These are phyloP conservation scores for Candida andamanensis DNA, from an alignment of 805 yeast genomes.

Conservation along the genomic window DNA sequence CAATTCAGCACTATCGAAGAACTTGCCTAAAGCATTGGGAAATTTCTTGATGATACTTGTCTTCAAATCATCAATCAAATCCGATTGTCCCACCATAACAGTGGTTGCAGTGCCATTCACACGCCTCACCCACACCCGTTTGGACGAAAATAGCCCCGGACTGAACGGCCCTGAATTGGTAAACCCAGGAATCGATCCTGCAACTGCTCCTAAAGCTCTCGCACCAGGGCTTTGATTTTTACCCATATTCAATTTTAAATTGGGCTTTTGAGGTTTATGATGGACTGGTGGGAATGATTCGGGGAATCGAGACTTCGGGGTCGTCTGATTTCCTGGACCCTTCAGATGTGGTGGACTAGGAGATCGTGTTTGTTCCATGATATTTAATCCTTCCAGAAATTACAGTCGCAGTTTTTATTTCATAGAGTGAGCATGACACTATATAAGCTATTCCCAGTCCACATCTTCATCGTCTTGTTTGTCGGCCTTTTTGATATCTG, in stretches of 20 bases:
- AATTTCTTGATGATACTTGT: slow-evolving; percentile 55
- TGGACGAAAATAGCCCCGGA: slow-evolving; percentile 14
- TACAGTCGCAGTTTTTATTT: background rate
- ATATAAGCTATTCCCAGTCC: slow-evolving; percentile 60
- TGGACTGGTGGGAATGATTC: background rate
- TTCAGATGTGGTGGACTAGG: slow-evolving; percentile 7
- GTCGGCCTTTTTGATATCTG: slow-evolving; percentile 2
- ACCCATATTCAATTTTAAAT: slow-evolving; percentile 12
- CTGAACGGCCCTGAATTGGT: slow-evolving; percentile 12
- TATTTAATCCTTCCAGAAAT: background rate
- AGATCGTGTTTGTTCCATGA: slow-evolving; percentile 4
- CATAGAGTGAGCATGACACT: background rate
- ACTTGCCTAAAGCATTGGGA: slow-evolving; percentile 59
- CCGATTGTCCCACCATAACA: slow-evolving; percentile 51
- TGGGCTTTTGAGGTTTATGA: slow-evolving; percentile 8
- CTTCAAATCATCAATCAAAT: slow-evolving; percentile 81
- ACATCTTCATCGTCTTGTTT: slow-evolving; percentile 36
- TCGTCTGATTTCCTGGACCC: background rate
- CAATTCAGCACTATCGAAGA: slow-evolving; percentile 67
- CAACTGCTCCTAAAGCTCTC: slow-evolving; percentile 8
- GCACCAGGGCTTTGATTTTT: slow-evolving; percentile 5
- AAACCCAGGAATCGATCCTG: slow-evolving; percentile 9
- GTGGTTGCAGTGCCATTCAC: slow-evolving; percentile 63
- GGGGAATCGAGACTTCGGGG: background rate
- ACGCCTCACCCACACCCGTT: slow-evolving; percentile 54